Base-by-base conservation (phyloP, 169 alveolate species). In the Plasmodium knowlesi region DNA sequence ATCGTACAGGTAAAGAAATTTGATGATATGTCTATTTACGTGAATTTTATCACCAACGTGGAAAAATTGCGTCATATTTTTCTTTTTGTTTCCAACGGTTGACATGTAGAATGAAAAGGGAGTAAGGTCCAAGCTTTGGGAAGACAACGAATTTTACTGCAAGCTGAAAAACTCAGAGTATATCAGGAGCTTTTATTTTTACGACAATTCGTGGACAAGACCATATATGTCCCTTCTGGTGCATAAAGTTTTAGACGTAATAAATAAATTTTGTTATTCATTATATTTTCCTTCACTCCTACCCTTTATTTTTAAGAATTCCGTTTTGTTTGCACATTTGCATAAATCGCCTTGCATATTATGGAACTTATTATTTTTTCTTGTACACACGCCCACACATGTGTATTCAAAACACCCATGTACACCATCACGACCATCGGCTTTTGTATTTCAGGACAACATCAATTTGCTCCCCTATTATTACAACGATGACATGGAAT, bases 401-500 rank as follows among this genome's bases (percentile, higher is more conserved):
- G 22, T 28, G 19, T 14, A 30, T 10, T 10, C 53, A 12, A 2
- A 1, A 43, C 53, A 43, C 53, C 53, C 6, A 43, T 16, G 4
- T 4, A 0, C 53, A 43, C 53, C 53, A 43, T 16, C 53, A 3
- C 0, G 16, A 43, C 53, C 53, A 43, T 16, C 53, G 16, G 16
- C 53, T 5, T 46, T 41, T 46, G 19, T 9, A 2, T 4, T 76
- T 25, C 80, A 88, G 93, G 93, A 88, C 61, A 88, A 88, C 30
- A 54, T 88, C 30, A 88, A 88, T 72, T n/a, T 88, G 46, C 53
- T 76, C 19, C 93, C 93, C 54, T 88, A 57, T 78, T 88, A 88
- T 41, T 88, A 88, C 80, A 81, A 88, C 50, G 93, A 88, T 78
- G 93, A 88, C 70, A 88, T 88, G 93, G 88, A 78, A 41, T 88